These are phyloP conservation scores for Aspergillus pseudoterreus DNA, from an alignment of 2,329 filamentous ascomycete species.

Conservation along the genomic window DNA sequence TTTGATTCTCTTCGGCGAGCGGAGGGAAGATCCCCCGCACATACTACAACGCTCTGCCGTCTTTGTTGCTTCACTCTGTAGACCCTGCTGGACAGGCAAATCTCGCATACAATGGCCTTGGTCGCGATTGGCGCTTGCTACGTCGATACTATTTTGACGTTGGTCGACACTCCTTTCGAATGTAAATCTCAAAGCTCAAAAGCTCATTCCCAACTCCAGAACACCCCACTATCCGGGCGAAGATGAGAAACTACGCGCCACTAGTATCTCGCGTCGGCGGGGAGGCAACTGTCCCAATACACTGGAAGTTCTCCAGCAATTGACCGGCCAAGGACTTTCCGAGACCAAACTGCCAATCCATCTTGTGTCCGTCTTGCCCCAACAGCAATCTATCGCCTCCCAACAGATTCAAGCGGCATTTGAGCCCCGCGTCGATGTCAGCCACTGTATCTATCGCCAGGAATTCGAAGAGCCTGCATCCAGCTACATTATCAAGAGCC, in stretches of 20 bases:
- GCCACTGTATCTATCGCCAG: conserved; percentile 58
- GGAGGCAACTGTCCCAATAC: conserved; percentile 73
- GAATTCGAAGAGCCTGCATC: conserved; percentile 57
- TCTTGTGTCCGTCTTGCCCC: conserved; percentile 51
- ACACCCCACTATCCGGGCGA: conserved; percentile 60
- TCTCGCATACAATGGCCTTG: conserved; percentile 46
- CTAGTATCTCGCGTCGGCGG: conserved; percentile 55
- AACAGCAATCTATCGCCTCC: conserved; percentile 48
- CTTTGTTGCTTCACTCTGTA: background rate
- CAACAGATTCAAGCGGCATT: conserved; percentile 55
- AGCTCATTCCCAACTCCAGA: conserved; percentile 14
- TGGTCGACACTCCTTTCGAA: conserved; percentile 23
- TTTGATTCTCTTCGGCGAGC: too few relatives aligned
- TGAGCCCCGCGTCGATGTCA: conserved; percentile 47
- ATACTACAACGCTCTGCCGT: background rate
- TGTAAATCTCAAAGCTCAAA: background rate
- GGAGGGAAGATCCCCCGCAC: too few relatives aligned
- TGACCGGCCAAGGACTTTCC: conserved; percentile 35
- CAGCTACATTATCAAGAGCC: conserved; percentile 66
- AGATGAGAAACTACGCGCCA: conserved; percentile 69
- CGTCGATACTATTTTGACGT: conserved; percentile 67
- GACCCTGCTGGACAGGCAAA: background rate
- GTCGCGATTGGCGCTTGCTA: conserved; percentile 66
- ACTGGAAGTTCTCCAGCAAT: conserved; percentile 66
- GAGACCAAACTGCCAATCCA: conserved; percentile 24